Evolutionary conservation across 768 basidiomycete genomes (phyloP), one percentile per base, ranked within the genome.

Genomic region (Lactarius sanguifluus): DNA sequence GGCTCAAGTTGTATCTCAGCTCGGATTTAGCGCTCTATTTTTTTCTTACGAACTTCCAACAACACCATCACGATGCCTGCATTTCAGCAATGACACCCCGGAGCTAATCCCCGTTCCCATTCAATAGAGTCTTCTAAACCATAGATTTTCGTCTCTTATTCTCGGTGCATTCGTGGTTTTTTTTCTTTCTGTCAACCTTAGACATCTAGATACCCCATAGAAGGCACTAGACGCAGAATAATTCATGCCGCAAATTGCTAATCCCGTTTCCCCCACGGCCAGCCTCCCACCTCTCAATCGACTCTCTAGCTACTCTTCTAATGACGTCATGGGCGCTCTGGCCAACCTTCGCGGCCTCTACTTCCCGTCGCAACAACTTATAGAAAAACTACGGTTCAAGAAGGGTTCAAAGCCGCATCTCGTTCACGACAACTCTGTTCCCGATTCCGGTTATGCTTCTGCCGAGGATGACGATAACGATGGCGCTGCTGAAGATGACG

Each of bases 381-480:
- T 74, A 12, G 59, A 62, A 70, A 32, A 67, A 76, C 43, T 77
- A 73, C 59, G 73, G 16, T 16, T 59, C 38, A 59, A 18, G 41
- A 60, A 38, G 10, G 30, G 36, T 3, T 18, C 23, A 55, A 40
- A 38, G 23, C 52, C 75, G 32, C 71, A 70, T 38, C 67, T 73
- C 61, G 74, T 79, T 30, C 80, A 80, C 64, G 81, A 82, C 59
- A 75, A 73, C 10, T 77, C 77, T 20, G 80, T 84, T 3, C 86
- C 86, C 1, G 90, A 92, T 75, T 91, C 90, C 13, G 91, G 91
- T 41, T 92, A 92, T 69, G 91, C 88, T 6, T 90, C 89, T 47
- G 88, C 86, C 71, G 71, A 66, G 8, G 72, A 74, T 13, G 72
- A 72, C 0, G 68, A 69, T 12, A 71, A 76, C 4, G 77, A 76